Percentiles rank a stretch among this genome's conserved stretches.
These are phyloP conservation scores for Pisolithus marmoratus DNA, from an alignment of 768 basidiomycete species.

Conservation along the genomic window DNA sequence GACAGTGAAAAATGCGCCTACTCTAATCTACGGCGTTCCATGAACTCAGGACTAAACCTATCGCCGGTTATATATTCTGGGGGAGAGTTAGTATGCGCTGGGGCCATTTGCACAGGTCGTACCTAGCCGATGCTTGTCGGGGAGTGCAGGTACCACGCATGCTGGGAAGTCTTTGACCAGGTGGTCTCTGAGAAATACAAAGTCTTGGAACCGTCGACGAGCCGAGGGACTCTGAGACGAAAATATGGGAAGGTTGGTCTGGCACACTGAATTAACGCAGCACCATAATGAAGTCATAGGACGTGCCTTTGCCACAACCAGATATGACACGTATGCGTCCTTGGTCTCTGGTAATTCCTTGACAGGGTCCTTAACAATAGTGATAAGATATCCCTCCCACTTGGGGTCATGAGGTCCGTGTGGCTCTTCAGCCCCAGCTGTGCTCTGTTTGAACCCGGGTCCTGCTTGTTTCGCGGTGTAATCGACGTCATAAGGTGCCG, in stretches of 20 bases:
- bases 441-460: constrained; percentile 81
- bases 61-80: constrained; percentile 97
- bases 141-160: constrained; percentile 94
- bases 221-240: constrained; percentile 66
- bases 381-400: constrained; percentile 85
- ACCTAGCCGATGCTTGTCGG: constrained; percentile 97
- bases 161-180: constrained; percentile 91
- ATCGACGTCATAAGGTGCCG: constrained; percentile 48
- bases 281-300: not conserved
- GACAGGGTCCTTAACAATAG: constrained; percentile 83
- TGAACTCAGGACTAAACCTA: constrained; percentile 94
- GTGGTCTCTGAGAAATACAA: constrained; percentile 87
- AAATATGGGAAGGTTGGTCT: constrained; percentile 92
- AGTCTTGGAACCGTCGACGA: constrained; percentile 93
- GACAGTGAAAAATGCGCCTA: constrained; percentile 35
- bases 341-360: constrained; percentile 97
- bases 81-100: constrained; percentile 2
- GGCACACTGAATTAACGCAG: constrained; percentile 8
- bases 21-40: constrained; percentile 89
- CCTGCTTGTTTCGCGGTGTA: constrained; percentile 38
- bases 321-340: constrained; percentile 94
- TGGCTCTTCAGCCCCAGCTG: constrained; percentile 61
- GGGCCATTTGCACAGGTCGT: constrained; percentile 22
- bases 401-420: constrained; percentile 71
- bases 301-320: constrained; percentile 80